Base-by-base conservation (phyloP, 768 basidiomycete genomes). In the Amanita jacksonii region DNA sequence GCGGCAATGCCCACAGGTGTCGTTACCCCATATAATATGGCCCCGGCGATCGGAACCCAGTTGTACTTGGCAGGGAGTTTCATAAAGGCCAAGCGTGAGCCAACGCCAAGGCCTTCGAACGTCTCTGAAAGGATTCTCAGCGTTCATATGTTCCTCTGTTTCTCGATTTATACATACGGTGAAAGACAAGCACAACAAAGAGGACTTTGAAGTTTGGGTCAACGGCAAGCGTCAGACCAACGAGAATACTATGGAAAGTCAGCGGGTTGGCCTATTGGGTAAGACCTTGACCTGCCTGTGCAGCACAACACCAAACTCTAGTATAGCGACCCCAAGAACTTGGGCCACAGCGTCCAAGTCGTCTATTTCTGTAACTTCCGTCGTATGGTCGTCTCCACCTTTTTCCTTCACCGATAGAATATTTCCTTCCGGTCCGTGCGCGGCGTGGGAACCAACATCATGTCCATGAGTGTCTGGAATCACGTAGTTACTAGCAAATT, bases 221-320 rank as follows among this genome's bases (percentile, higher is more conserved):
- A n/a, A 92, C 88, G n/a, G 91, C 92, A 31, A 97, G 74, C 0
- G 94, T 93, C 24, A 97, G 65, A 0, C 93, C 93, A 49, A 96
- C 85, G 38, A 94, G 69, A 5, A 91, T 55, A 60, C 87, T 90
- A 49, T 1, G 15, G 12, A 15, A 8, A 8, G 44, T 27, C 27
- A 46, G 25, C 52, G 18, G n/a, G 23, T 5, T 46, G 38, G 37
- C 16, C 16, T 27, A 13, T 30, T 7, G 5, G 6, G 18, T 25
- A 16, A 38, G 12, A 25, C 31, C 9, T 30, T 27, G 15, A 8
- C 30, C 53, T 37, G 43, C 80, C 82, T 86, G 56, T 93, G 92
- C 24, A 97, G 62, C 4, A 90, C 60, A 23, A 97, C 89, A 53
- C 94, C 94, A 54, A 96, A 94, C 58, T 99, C 94, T 37, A 99